Evolutionary conservation across 495 filamentous ascomycete genomes (phyloP).

Genomic region (Lophium mytilinum): DNA sequence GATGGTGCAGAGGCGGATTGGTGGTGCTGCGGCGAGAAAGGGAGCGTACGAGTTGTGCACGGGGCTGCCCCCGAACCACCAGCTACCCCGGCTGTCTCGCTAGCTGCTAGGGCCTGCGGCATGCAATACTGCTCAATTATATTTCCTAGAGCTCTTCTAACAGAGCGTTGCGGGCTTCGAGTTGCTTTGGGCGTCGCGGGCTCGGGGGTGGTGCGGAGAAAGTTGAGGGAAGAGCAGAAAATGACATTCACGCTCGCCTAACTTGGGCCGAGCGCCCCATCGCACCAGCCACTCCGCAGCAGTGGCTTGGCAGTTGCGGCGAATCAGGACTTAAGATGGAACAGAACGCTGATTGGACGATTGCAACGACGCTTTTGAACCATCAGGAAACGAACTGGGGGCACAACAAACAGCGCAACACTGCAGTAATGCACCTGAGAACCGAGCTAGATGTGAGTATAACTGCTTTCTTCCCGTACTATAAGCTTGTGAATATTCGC

Average conservation of each 20-base stretch:
- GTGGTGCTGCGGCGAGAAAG: no score
- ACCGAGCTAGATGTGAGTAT: no score
- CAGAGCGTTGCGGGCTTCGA: not conserved
- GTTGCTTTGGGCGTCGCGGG: not conserved
- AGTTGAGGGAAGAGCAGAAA: not conserved
- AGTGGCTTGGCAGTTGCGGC: not conserved
- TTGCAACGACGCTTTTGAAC: no score
- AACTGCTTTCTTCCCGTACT: no score
- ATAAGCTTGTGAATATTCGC: no score
- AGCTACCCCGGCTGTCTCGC: not conserved
- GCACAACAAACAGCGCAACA: no score
- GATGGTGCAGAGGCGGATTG: no score
- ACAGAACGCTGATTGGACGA: no score
- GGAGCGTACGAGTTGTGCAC: not conserved
- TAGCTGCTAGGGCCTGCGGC: not conserved
- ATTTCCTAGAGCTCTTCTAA: not conserved
- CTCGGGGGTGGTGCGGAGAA: not conserved
- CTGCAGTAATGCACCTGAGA: no score
- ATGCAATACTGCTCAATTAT: not conserved
- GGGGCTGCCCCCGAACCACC: not conserved
- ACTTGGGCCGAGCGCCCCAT: not conserved
- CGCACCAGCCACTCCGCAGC: not conserved
- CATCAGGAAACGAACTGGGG: no score
- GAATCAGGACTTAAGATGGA: no score
- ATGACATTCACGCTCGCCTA: conserved; percentile 2